Percentiles rank a stretch among this genome's conserved stretches.
Conservation (phyloP, 495 filamentous ascomycete species). For the Tuber umbilicatum region DNA sequence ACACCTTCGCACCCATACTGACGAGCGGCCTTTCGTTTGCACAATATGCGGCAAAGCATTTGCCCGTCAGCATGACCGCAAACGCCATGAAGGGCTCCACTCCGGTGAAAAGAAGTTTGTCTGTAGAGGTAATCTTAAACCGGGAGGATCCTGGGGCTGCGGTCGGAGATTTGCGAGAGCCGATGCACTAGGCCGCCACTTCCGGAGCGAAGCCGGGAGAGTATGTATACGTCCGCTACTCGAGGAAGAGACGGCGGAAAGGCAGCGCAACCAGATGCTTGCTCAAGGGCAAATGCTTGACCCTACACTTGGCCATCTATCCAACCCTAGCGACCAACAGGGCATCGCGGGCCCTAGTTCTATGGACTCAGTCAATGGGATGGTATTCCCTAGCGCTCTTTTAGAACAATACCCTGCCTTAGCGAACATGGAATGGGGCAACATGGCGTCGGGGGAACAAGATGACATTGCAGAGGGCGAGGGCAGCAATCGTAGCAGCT, state of each 20-base stretch:
- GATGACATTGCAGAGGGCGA: slow-evolving; percentile 49
- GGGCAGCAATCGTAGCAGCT: slow-evolving; percentile 64
- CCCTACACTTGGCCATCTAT: slow-evolving; percentile 46
- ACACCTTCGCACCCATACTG: slow-evolving; percentile 86
- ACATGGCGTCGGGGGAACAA: slow-evolving; percentile 34
- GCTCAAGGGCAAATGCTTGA: slow-evolving; percentile 54
- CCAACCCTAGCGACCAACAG: slow-evolving; percentile 15
- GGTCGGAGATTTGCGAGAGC: slow-evolving; percentile 89
- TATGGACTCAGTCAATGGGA: slow-evolving; percentile 53
- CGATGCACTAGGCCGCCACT: slow-evolving; percentile 93
- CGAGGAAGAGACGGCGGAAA: slow-evolving; percentile 78
- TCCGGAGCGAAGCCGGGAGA: slow-evolving; percentile 87
- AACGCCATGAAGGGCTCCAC: slow-evolving; percentile 84
- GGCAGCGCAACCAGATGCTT: slow-evolving; percentile 50
- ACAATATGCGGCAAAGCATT: slow-evolving; percentile 95
- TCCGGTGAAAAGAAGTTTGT: slow-evolving; percentile 96
- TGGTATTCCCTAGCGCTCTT: slow-evolving; percentile 76
- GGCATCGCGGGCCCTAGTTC: slow-evolving; percentile 43
- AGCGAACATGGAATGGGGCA: slow-evolving; percentile 72
- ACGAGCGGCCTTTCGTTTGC: slow-evolving; percentile 90
- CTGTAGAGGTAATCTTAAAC: slow-evolving; percentile 80
- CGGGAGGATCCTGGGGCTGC: slow-evolving; percentile 82
- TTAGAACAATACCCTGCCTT: slow-evolving; percentile 87
- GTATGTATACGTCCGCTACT: slow-evolving; percentile 93
- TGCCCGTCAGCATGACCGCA: slow-evolving; percentile 86